Conservation (phyloP, 352 stramenopile genomes). For the Globisporangium camurandrum region DNA sequence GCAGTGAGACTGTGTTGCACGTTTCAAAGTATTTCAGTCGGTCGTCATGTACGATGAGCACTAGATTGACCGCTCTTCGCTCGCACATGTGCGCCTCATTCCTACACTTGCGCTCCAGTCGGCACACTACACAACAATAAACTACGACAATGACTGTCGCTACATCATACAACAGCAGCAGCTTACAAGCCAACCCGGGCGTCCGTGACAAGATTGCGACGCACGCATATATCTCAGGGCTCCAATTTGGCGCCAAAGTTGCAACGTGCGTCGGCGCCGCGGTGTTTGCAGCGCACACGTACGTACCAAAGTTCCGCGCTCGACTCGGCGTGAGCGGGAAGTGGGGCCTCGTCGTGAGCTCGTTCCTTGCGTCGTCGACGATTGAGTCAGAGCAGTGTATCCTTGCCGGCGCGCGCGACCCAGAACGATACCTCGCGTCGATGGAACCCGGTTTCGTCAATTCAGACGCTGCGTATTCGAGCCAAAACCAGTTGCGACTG, state of each 20-base stretch:
- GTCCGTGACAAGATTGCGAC: constrained; percentile 57
- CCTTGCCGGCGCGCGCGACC: constrained; percentile 56
- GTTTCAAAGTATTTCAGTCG: no score
- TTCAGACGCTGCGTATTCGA: constrained; percentile 17
- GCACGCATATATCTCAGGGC: constrained; percentile 47
- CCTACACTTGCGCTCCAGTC: no score
- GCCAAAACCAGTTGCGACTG: constrained; percentile 31
- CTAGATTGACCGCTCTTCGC: no score
- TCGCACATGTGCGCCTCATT: no score
- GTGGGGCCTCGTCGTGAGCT: constrained; percentile 55
- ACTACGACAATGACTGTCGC: no score
- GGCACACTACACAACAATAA: no score
- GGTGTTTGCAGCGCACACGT: constrained; percentile 45
- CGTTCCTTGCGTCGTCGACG: constrained; percentile 56
- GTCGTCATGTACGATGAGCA: no score
- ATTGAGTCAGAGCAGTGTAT: constrained; percentile 58
- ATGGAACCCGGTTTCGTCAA: constrained; percentile 43
- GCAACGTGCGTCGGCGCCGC: constrained; percentile 15
- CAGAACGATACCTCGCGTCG: constrained; percentile 56
- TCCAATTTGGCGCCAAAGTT: constrained; percentile 36
- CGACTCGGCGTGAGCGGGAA: constrained; percentile 68
- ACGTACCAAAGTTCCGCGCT: constrained; percentile 59
- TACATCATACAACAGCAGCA: no score
- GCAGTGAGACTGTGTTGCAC: no score
- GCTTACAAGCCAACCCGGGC: constrained; percentile 9